Percentiles rank a stretch among this genome's conserved stretches.
Conservation (phyloP, 441 rosid genomes). For the Euphorbia schlechtendalii region DNA sequence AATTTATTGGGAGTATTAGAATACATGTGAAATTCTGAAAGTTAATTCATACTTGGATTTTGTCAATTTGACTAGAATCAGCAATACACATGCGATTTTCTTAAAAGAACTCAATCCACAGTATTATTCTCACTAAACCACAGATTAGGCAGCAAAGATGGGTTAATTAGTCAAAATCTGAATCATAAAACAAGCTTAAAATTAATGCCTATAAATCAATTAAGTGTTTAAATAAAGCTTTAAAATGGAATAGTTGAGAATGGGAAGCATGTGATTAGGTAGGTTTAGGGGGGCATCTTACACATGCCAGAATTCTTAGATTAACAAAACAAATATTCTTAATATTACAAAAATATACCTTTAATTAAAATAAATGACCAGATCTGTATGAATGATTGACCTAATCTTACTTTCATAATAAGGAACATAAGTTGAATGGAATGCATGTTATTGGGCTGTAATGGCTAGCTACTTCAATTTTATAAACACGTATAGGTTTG, state of each 20-base stretch:
- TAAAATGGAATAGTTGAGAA: not conserved
- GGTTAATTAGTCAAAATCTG: slow-evolving; percentile 5
- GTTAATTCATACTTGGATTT: not conserved
- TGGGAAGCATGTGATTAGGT: slow-evolving; percentile 39
- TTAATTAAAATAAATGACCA: slow-evolving; percentile 8
- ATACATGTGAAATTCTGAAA: not conserved
- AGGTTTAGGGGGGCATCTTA: slow-evolving; percentile 36
- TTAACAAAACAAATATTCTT: slow-evolving; percentile 12
- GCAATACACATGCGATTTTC: not conserved
- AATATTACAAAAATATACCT: slow-evolving; percentile 2
- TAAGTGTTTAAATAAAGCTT: not conserved
- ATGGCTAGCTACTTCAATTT: too few relatives aligned
- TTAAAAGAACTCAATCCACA: not conserved
- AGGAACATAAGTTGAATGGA: too few relatives aligned
- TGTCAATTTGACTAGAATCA: not conserved
- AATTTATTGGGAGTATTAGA: not conserved
- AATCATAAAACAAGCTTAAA: not conserved
- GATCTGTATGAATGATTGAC: slow-evolving; percentile 27
- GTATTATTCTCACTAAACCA: not conserved
- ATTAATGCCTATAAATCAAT: not conserved
- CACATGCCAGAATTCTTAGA: slow-evolving; percentile 32
- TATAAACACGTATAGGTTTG: not conserved
- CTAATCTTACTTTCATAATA: too few relatives aligned
- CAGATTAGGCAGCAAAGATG: not conserved
- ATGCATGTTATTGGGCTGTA: too few relatives aligned